These are phyloP conservation scores for Globisporangium paroecandrum DNA, from an alignment of 352 stramenopile species.

Conservation along the genomic window DNA sequence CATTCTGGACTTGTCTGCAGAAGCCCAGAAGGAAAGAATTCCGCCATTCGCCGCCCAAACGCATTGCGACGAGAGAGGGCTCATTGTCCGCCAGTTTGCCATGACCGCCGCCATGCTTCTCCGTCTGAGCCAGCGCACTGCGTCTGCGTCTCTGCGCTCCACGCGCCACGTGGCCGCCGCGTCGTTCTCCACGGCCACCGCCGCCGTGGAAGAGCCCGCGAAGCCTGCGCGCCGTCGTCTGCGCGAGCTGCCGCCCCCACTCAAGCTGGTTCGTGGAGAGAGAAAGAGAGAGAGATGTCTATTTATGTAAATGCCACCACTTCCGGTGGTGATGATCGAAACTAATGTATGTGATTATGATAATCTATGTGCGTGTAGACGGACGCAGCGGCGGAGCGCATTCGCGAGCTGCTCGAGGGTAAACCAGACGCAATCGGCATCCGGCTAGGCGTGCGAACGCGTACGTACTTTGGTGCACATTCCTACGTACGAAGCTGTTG, in stretches of 20 bases:
- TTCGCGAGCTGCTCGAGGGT: constrained; percentile 78
- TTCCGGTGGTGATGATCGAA: not conserved
- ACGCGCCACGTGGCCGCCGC: constrained; percentile 6
- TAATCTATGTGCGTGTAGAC: constrained; percentile 42
- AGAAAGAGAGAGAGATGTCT: not conserved
- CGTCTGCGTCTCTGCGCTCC: constrained; percentile 4
- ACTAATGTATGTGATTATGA: not conserved
- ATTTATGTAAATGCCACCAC: not conserved
- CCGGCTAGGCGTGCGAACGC: constrained; percentile 92
- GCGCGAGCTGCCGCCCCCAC: constrained; percentile 64
- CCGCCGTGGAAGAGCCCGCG: constrained; percentile 28
- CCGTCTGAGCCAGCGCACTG: not conserved
- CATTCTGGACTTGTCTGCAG: not conserved
- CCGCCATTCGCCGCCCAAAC: constrained; percentile 7
- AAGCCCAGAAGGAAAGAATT: not conserved
- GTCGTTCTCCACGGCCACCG: constrained; percentile 32
- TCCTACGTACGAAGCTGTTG: not conserved
- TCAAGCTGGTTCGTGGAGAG: constrained; percentile 58
- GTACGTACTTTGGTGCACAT: constrained; percentile 35
- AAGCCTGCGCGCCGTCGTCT: constrained; percentile 43
- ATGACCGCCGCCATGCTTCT: not conserved
- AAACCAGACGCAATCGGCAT: constrained; percentile 93
- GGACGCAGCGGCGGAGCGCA: constrained; percentile 81
- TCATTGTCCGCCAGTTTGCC: not conserved
- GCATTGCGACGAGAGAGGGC: not conserved